Evolutionary conservation across 1,284 basidiomycete species (phyloP).

Genomic region (Ustilago vetiveriae): DNA sequence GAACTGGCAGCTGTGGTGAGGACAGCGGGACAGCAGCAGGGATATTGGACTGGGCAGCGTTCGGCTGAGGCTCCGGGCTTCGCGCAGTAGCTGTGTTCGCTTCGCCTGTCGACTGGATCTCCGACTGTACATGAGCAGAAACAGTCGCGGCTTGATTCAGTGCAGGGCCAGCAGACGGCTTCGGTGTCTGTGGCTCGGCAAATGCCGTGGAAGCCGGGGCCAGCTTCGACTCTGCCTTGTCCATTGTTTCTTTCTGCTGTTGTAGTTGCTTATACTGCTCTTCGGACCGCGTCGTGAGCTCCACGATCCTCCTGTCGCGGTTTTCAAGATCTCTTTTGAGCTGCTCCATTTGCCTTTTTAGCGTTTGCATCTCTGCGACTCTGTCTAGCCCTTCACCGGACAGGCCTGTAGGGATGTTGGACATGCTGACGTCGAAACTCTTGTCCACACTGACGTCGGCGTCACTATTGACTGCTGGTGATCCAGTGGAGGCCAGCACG

Average conservation of each 20-base stretch:
- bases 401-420: conserved; percentile 31
- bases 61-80: background rate
- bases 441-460: conserved; percentile 21
- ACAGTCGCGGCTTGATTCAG: background rate
- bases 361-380: conserved; percentile 10
- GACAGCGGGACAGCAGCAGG: background rate
- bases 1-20: background rate
- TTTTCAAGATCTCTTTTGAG: conserved; percentile 10
- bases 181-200: conserved; percentile 5
- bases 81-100: too few relatives aligned
- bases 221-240: background rate
- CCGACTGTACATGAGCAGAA: background rate
- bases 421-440: conserved; percentile 42
- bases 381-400: conserved; percentile 11
- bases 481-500: background rate
- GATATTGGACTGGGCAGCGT: background rate
- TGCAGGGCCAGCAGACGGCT: background rate
- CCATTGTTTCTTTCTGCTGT: background rate
- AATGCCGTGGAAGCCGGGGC: background rate
- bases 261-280: background rate
- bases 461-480: conserved; percentile 3
- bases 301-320: conserved; percentile 11
- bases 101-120: background rate
- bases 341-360: conserved; percentile 14
- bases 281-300: conserved; percentile 8